Evolutionary conservation across 2,329 filamentous ascomycete species (phyloP).

Genomic region (Epicoccum nigrum): DNA sequence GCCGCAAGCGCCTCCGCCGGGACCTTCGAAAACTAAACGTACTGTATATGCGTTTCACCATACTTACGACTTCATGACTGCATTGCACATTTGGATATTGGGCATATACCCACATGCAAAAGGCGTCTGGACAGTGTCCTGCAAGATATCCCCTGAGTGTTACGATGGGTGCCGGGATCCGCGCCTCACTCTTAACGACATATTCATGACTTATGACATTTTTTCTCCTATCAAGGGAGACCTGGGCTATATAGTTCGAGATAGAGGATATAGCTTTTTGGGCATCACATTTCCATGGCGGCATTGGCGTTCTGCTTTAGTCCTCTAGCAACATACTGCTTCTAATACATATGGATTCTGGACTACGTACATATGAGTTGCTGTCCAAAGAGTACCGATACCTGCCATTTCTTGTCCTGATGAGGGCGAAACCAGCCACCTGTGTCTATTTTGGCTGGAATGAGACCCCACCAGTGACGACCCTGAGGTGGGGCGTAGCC

Average conservation of each 20-base stretch:
- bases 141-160: slow-evolving; percentile 46
- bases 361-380: slow-evolving; percentile 6
- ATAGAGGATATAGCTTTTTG: slow-evolving; percentile 15
- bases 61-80: slow-evolving; percentile 42
- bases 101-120: slow-evolving; percentile 36
- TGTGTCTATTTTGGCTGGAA: neutral
- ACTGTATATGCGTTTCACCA: slow-evolving; percentile 23
- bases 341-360: slow-evolving; percentile 18
- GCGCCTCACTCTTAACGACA: slow-evolving; percentile 46
- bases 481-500: slow-evolving; percentile 4
- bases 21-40: slow-evolving; percentile 21
- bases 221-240: slow-evolving; percentile 12
- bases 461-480: no score
- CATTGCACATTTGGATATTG: slow-evolving; percentile 33
- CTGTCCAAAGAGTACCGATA: neutral
- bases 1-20: slow-evolving; percentile 41
- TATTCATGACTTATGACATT: slow-evolving; percentile 42
- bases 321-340: slow-evolving; percentile 16
- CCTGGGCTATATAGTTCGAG: slow-evolving; percentile 13
- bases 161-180: slow-evolving; percentile 37
- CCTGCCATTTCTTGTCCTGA: neutral
- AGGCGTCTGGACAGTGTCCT: slow-evolving; percentile 31
- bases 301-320: slow-evolving; percentile 13
- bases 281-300: slow-evolving; percentile 11
- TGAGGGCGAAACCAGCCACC: slow-evolving; percentile 2